Base-by-base conservation (phyloP, 1,284 basidiomycete species). In the Leccinum griseonigrum region DNA sequence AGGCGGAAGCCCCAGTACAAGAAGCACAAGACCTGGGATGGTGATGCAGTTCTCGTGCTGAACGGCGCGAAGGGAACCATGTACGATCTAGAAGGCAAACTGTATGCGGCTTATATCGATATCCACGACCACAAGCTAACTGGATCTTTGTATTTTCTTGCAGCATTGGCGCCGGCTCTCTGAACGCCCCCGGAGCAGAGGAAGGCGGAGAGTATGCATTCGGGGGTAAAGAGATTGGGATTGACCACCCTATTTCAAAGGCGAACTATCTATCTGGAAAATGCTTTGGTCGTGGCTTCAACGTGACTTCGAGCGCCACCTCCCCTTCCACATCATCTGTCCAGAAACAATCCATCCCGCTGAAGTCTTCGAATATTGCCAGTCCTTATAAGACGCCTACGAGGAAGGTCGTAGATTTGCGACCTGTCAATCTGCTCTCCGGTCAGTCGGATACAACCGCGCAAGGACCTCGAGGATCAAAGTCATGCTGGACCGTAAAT, bases 1-100 rank as follows among this genome's bases (percentile, higher is more conserved):
- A 91, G 91, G 91, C 79, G 94, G 59, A 85, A 82, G 62, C 90
- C 85, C 31, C 93, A 96, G 74, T 78, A 81, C 34, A 90, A 86
- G 75, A 97, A 96, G 75, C 90, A 97, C 74, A 97, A 96, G 76
- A 95, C 92, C 0, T 97, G 94, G 95, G 93, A 97, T 65, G 91
- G 88, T 38, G 89, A 91, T 71, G 89, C 83, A 18, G 79, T 91
- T n/a, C 76, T 92, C 7, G 82, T 85, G 16, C 77, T 86, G 14
- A 79, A 70, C 58, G 78, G 76, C 7, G 71, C 70, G 13, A 83
- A 78, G 65, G 83, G 82, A 54, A 81, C 77, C 5, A 72, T 91
- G 28, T 85, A 84, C 63, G 86, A 88, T 64, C 75, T 79, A 26
- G 86, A 90, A 55, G 85, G 86, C 38, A 85, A 82, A 76, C 71